Evolutionary conservation across 768 basidiomycete species (phyloP), one percentile per base, ranked within the genome.

Genomic region (Botryobasidium botryosum): DNA sequence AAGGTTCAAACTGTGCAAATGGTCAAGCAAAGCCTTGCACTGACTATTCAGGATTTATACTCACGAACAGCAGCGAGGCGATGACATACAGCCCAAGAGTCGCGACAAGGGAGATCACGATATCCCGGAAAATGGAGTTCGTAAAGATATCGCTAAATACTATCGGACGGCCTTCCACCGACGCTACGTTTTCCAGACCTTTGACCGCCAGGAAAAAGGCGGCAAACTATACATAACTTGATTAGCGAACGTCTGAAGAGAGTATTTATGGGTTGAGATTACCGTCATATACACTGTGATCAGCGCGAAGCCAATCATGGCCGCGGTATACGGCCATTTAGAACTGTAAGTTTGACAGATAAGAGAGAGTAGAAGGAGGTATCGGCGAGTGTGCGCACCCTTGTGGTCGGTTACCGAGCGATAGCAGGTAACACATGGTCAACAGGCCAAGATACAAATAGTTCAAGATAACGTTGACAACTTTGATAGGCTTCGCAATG

Each of bases 231-330:
- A 40, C 31, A 39, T 42, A 49, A 28, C 13, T 6, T 20, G 3
- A 3, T 12, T 29, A 45, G 43, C 24, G 17, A 33, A 28, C 29
- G 21, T 27, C 29, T 39, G 17, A n/a, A n/a, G n/a, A n/a, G n/a
- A n/a, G n/a, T n/a, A n/a, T n/a, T n/a, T n/a, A n/a, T 8, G 15
- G n/a, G 32, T n/a, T 26, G 15, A 26, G 58, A 73, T 20, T 40
- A 86, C 80, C 43, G 88, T 86, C 92, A 99, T 97, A 57, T 97
- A 97, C n/a, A 88, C 59, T 26, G 92, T 97, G 51, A 99, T 76
- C 20, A 92, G 3, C 3, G 72, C 87, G 62, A 92, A 99, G 1
- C 87, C 85, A 25, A 92, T 57, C 55, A 96, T 77, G 24, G 86
- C 80, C 5, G 72, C 55, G 2, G 85, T 87, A 59, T 94, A 99